Conservation (phyloP, 805 yeast species). For the Hanseniaspora meyeri region DNA sequence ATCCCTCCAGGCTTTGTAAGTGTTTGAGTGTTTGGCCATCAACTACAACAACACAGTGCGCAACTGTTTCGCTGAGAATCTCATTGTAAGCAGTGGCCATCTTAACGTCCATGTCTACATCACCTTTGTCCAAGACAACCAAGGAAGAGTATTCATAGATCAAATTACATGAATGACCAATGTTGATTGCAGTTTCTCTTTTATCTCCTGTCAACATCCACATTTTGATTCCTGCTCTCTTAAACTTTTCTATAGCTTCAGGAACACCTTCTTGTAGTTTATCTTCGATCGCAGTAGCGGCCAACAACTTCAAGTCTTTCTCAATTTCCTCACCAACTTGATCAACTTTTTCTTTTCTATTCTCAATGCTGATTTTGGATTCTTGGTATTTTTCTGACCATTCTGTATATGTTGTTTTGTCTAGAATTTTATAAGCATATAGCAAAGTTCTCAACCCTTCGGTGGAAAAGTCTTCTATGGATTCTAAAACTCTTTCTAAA, state of each 20-base stretch:
- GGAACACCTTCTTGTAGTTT: slow-evolving; percentile 95
- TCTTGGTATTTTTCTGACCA: slow-evolving; percentile 60
- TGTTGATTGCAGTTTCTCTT: slow-evolving; percentile 92
- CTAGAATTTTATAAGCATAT: slow-evolving; percentile 67
- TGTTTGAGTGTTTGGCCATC: slow-evolving; percentile 79
- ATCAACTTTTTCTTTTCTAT: slow-evolving; percentile 58
- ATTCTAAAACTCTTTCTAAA: slow-evolving; percentile 73
- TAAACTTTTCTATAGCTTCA: slow-evolving; percentile 78
- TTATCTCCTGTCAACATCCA: slow-evolving; percentile 99
- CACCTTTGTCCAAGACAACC: slow-evolving; percentile 46
- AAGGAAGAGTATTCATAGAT: slow-evolving; percentile 89
- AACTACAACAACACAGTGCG: slow-evolving; percentile 87
- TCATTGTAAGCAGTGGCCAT: slow-evolving; percentile 69
- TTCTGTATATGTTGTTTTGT: slow-evolving; percentile 40
- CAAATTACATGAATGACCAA: slow-evolving; percentile 86
- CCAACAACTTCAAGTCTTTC: slow-evolving; percentile 51
- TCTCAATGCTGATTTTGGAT: slow-evolving; percentile 64
- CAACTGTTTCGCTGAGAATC: slow-evolving; percentile 59
- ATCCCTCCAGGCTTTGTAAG: slow-evolving; percentile 59
- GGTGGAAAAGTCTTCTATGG: slow-evolving; percentile 85
- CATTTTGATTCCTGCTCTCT: slow-evolving; percentile 84
- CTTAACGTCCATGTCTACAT: slow-evolving; percentile 48
- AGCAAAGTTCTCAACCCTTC: slow-evolving; percentile 87
- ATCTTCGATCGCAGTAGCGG: slow-evolving; percentile 96
- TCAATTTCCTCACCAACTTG: slow-evolving; percentile 65